Conservation (phyloP, 805 yeast genomes). For the Saccharomycopsis lassenensis region DNA sequence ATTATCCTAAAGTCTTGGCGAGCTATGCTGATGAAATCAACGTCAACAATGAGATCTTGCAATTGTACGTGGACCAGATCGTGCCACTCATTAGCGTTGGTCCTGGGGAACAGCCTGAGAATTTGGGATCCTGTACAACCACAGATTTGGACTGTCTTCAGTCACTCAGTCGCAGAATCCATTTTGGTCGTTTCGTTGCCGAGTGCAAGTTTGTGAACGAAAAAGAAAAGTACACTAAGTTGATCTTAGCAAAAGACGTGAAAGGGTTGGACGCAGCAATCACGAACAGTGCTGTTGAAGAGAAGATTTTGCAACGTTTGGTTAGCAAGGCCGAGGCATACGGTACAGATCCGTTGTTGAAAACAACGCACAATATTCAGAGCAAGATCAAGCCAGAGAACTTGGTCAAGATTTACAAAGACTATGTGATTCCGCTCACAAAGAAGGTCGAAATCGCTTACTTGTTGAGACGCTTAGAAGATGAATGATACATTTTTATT, state of each 20-base stretch:
- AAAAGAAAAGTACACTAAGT: conserved; percentile 44
- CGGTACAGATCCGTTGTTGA: conserved; percentile 79
- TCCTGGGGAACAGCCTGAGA: conserved; percentile 68
- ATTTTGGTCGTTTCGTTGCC: conserved; percentile 96
- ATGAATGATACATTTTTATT: conserved; percentile 23
- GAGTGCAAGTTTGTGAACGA: conserved; percentile 81
- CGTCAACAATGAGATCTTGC: conserved; percentile 59
- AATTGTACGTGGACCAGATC: conserved; percentile 59
- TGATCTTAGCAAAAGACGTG: conserved; percentile 57
- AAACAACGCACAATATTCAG: conserved; percentile 53
- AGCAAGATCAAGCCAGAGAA: conserved; percentile 74
- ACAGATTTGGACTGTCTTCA: conserved; percentile 83
- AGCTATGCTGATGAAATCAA: conserved; percentile 63
- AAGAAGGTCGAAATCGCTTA: conserved; percentile 94
- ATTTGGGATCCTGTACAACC: conserved; percentile 75
- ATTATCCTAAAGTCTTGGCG: conserved; percentile 74
- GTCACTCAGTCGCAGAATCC: conserved; percentile 83
- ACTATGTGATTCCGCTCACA: conserved; percentile 85
- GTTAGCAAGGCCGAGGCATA: conserved; percentile 73
- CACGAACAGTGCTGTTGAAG: conserved; percentile 82
- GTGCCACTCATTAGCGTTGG: conserved; percentile 63
- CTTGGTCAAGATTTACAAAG: conserved; percentile 74
- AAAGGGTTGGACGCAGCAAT: conserved; percentile 70
- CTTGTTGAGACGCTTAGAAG: conserved; percentile 70
- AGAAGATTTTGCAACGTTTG: conserved; percentile 67